Evolutionary conservation across 495 filamentous ascomycete species (phyloP).

Genomic region (Aspergillus coremiiformis): DNA sequence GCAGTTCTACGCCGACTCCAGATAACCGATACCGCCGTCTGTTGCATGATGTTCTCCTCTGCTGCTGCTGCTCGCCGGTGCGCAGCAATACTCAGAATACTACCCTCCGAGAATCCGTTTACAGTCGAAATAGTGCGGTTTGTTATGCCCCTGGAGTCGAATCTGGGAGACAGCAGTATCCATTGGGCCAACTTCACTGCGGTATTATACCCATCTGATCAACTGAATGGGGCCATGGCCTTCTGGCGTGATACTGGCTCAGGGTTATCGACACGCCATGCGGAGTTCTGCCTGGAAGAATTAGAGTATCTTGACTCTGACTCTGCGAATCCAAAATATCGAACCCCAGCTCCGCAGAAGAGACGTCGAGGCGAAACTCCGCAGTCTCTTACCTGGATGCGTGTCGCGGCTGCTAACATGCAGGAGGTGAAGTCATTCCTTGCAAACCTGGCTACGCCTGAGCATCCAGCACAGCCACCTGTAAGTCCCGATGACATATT

Average conservation of each 20-base stretch:
- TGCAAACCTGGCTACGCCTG: conserved; percentile 9
- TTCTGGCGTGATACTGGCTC: conserved; percentile 33
- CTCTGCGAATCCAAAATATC: conserved; percentile 2
- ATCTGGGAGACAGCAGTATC: background rate
- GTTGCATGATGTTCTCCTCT: background rate
- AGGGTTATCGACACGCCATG: conserved; percentile 31
- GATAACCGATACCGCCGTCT: background rate
- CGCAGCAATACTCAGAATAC: background rate
- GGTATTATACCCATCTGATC: background rate
- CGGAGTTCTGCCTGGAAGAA: conserved; percentile 8
- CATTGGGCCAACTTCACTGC: background rate
- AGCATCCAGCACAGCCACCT: background rate
- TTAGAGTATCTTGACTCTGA: conserved; percentile 21
- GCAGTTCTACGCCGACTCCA: background rate
- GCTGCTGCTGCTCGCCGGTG: background rate
- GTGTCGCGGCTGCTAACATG: conserved; percentile 20
- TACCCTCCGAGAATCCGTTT: background rate
- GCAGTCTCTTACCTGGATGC: conserved; percentile 5
- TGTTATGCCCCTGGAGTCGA: background rate
- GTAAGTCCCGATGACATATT: conserved; percentile 22
- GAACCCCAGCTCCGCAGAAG: conserved; percentile 6
- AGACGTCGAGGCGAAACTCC: conserved; percentile 2
- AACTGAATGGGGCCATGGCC: background rate
- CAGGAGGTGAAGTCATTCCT: conserved; percentile 23
- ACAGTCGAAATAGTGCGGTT: background rate